These are phyloP conservation scores for Knufia fluminis DNA, from an alignment of 2,329 filamentous ascomycete genomes.

Conservation along the genomic window DNA sequence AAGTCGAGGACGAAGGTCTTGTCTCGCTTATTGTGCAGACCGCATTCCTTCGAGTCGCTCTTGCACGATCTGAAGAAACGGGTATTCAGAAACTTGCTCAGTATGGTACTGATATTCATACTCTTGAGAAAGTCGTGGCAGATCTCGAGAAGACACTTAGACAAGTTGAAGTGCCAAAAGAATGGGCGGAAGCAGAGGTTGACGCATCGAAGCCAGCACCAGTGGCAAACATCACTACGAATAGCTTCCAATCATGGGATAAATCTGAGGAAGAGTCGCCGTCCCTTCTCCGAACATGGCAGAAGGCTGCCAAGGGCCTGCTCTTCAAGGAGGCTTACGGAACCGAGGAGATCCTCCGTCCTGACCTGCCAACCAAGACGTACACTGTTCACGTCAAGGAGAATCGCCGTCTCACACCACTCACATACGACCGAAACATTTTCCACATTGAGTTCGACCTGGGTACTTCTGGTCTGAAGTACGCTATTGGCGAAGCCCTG, in stretches of 20 bases:
- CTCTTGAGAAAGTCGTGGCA: conserved; percentile 50
- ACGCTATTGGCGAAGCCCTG: conserved; percentile 94
- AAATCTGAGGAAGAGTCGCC: conserved; percentile 64
- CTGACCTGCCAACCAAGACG: conserved; percentile 79
- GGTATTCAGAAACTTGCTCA: conserved; percentile 58
- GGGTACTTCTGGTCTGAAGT: conserved; percentile 79
- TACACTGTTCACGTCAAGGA: conserved; percentile 84
- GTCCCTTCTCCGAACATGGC: conserved; percentile 64
- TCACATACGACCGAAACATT: conserved; percentile 91
- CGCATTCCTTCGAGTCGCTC: conserved; percentile 70
- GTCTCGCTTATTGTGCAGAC: conserved; percentile 65
- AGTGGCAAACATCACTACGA: conserved; percentile 59
- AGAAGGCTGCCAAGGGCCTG: conserved; percentile 75
- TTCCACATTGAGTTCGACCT: conserved; percentile 99
- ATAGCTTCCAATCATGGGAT: conserved; percentile 73
- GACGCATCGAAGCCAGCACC: conserved; percentile 47
- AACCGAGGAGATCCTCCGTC: conserved; percentile 63
- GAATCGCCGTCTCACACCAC: conserved; percentile 83
- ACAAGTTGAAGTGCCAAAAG: conserved; percentile 63
- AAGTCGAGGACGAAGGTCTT: conserved; percentile 53
- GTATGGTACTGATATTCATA: conserved; percentile 51
- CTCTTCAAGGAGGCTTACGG: conserved; percentile 91
- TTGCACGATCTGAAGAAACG: conserved; percentile 54
- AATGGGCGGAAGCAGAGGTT: conserved; percentile 65
- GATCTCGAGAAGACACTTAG: conserved; percentile 61